Evolutionary conservation across 2,329 filamentous ascomycete genomes (phyloP).

Genomic region (Phaeosphaeria sp.): DNA sequence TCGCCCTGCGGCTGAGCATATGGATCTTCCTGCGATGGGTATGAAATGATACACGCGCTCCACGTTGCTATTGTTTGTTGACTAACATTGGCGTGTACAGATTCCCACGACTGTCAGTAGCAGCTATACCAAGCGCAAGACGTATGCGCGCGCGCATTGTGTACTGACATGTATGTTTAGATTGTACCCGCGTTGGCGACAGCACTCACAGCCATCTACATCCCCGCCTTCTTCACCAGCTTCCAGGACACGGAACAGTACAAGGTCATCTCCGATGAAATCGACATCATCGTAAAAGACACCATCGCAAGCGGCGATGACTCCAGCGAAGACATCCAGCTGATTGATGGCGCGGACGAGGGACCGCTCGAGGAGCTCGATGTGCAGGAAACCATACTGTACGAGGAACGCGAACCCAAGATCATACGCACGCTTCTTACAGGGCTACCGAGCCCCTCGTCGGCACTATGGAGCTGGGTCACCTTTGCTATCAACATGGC

Average conservation of each 20-base stretch:
- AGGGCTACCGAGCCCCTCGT: conserved; percentile 77
- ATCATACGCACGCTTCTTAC: conserved; percentile 72
- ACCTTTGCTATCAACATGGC: conserved; percentile 76
- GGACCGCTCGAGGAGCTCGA: conserved; percentile 56
- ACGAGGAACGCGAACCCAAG: conserved; percentile 64
- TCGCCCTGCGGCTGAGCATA: conserved; percentile 57
- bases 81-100: conserved; percentile 23
- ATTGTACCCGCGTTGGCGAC: conserved; percentile 58
- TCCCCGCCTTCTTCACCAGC: conserved; percentile 67
- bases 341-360: conserved; percentile 50
- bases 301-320: conserved; percentile 44
- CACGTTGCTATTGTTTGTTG: not conserved
- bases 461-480: conserved; percentile 67
- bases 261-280: conserved; percentile 64
- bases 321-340: conserved; percentile 37
- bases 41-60: conserved; percentile 47
- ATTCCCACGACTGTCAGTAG: conserved; percentile 42
- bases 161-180: conserved; percentile 14
- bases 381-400: conserved; percentile 67
- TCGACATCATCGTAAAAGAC: conserved; percentile 58
- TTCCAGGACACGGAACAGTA: conserved; percentile 64
- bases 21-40: conserved; percentile 71
- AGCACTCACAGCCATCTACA: conserved; percentile 69
- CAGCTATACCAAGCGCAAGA: not conserved
- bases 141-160: not conserved